Evolutionary conservation across 352 stramenopile species (phyloP).

Genomic region (Phytophthora vignae): DNA sequence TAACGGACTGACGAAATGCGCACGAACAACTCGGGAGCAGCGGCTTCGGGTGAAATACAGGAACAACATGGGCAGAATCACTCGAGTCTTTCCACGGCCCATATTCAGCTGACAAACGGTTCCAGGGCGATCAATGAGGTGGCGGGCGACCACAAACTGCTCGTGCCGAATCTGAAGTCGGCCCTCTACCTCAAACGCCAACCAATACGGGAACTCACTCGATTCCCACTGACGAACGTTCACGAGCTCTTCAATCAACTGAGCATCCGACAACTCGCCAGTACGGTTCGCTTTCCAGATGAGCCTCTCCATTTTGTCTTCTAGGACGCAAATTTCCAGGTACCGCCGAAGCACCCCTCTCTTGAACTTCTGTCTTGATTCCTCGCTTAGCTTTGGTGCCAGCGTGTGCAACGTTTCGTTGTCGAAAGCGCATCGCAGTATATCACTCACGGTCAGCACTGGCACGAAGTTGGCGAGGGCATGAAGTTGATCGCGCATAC

Average conservation of each 20-base stretch:
- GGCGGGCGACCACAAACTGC: constrained; percentile 77
- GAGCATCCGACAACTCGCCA: constrained; percentile 23
- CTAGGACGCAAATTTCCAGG: constrained; percentile 77
- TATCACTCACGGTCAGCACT: constrained; percentile 39
- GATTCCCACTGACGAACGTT: constrained; percentile 58
- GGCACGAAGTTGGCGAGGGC: constrained; percentile 33
- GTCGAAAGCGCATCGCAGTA: constrained; percentile 53
- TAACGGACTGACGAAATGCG: constrained; percentile 69
- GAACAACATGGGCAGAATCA: constrained; percentile 91
- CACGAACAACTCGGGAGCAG: constrained; percentile 45
- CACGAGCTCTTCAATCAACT: constrained; percentile 65
- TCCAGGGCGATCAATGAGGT: constrained; percentile 72
- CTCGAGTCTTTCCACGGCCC: constrained; percentile 88
- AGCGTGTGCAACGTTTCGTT: constrained; percentile 40
- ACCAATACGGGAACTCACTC: constrained; percentile 73
- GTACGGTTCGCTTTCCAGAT: constrained; percentile 18
- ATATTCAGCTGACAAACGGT: constrained; percentile 90
- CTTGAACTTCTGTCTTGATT: constrained; percentile 29
- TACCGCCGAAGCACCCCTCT: constrained; percentile 26
- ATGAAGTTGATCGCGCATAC: constrained; percentile 27
- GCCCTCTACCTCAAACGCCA: constrained; percentile 90
- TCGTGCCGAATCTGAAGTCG: constrained; percentile 83
- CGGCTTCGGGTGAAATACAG: constrained; percentile 57
- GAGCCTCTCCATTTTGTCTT: constrained; percentile 76
- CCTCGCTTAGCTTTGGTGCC: constrained; percentile 31